Percentiles rank a stretch among this genome's conserved stretches.
phyloP scores from a whole-genome alignment of 345 rosid species.

The Capsella bursapastoris region DNA sequence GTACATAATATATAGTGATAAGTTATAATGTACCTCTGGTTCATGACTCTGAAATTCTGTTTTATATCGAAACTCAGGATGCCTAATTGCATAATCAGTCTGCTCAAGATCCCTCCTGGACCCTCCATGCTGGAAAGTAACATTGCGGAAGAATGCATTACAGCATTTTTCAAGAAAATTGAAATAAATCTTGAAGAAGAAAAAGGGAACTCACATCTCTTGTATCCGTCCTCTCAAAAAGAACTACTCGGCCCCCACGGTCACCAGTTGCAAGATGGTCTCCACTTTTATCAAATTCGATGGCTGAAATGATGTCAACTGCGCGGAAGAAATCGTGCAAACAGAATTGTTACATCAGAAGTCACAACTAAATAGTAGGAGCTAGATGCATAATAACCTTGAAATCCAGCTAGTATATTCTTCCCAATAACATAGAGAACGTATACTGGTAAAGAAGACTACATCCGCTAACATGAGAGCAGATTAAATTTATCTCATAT shows the following conservation, averaged over 20 bases:
- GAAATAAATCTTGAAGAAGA: constrained; percentile 27
- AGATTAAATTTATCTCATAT: constrained; percentile 8
- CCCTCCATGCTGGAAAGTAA: constrained; percentile 66
- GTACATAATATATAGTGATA: background rate
- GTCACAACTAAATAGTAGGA: constrained; percentile 8
- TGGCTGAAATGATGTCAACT: constrained; percentile 99
- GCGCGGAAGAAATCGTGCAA: constrained; percentile 44
- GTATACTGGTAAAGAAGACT: background rate
- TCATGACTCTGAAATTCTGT: constrained; percentile 99
- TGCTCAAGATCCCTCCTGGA: constrained; percentile 84
- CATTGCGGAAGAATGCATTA: constrained; percentile 28
- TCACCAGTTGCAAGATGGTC: constrained; percentile 99
- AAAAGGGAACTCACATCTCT: constrained; percentile 64
- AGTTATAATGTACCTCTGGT: constrained; percentile 75
- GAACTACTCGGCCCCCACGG: constrained; percentile 99
- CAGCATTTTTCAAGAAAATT: background rate
- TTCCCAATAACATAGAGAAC: background rate
- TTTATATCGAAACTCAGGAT: constrained; percentile 98
- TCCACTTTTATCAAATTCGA: constrained; percentile 96
- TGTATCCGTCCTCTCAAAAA: constrained; percentile 90
- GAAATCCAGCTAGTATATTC: constrained; percentile 9
- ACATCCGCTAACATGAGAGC: background rate
- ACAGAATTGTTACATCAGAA: constrained; percentile 28
- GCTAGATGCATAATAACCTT: constrained; percentile 9
- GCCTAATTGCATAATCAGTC: constrained; percentile 72